A percentile compares a stretch with the other conserved stretches of the same genome.
These are phyloP conservation scores for Pythium volutum DNA, from an alignment of 352 stramenopile species.

Conservation along the genomic window DNA sequence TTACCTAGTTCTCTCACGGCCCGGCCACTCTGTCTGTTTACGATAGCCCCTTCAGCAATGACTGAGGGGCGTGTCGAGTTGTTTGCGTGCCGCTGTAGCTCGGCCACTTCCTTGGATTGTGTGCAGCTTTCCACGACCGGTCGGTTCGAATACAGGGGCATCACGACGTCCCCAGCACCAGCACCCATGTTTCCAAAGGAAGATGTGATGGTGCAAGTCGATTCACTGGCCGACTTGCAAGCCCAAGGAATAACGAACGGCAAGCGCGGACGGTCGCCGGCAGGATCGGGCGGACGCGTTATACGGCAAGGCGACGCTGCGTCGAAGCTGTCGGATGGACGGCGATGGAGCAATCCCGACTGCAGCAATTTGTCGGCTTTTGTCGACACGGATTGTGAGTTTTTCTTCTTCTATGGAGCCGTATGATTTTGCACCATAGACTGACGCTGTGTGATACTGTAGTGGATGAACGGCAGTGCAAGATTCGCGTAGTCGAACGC, in stretches of 20 bases:
- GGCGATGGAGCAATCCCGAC: slow-evolving; percentile 22
- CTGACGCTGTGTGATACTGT: not conserved
- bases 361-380: slow-evolving; percentile 56
- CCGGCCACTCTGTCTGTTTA: not conserved
- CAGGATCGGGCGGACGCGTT: slow-evolving; percentile 1
- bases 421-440: slow-evolving; percentile 3
- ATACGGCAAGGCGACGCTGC: slow-evolving; percentile 9
- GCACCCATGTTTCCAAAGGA: not conserved
- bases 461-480: slow-evolving; percentile 87
- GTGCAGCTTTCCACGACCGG: slow-evolving; percentile 48
- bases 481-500: slow-evolving; percentile 83
- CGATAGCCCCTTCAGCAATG: slow-evolving; percentile 42
- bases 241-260: slow-evolving; percentile 8
- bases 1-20: not conserved
- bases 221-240: not conserved
- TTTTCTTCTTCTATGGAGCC: not conserved
- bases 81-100: slow-evolving; percentile 46
- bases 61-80: slow-evolving; percentile 50
- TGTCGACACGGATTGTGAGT: slow-evolving; percentile 64
- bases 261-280: slow-evolving; percentile 52
- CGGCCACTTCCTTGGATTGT: slow-evolving; percentile 14
- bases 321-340: slow-evolving; percentile 8
- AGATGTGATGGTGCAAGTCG: slow-evolving; percentile 9
- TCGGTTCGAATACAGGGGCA: slow-evolving; percentile 56
- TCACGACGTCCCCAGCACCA: slow-evolving; percentile 32